Base-by-base conservation (phyloP, 257 asterid species). In the Solanum chiquidenum region DNA sequence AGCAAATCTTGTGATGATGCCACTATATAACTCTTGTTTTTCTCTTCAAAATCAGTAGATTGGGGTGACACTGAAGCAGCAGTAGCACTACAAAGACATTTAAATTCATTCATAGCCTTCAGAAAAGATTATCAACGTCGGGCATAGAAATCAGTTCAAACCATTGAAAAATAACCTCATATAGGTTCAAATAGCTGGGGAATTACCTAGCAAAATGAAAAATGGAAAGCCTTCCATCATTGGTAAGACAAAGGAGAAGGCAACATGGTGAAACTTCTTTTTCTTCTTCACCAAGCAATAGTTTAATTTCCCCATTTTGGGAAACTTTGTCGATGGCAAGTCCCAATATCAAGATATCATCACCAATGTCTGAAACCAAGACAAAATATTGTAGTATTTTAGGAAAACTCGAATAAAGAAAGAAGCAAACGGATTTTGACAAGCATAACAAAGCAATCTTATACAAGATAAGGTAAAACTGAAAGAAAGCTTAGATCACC, bases 181-280 rank as follows among this genome's bases (percentile, higher is more conserved):
- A n/a, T 23, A n/a, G 85, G 71, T 49, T 69, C 62, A 87, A 55
- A 82, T 5, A 44, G 69, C 42, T 29, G 88, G 23, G 60, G 69
- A 87, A 77, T 85, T 95, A 97, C 99, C 99, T 95, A 12, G 93
- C 95, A 84, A 97, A 95, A 93, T 95, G 96, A 89, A 94, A 96
- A 87, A 95, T 88, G 49, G 98, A 93, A 86, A 97, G 88, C 88
- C 92, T 96, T 87, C 99, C 99, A 90, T 97, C 99, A 94, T 92
- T 85, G 77, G 98, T 94, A 83, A 94, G 88, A 88, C 98, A 97
- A 44, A 94, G 72, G 89, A 95, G 87, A 90, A 93, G 89, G 91
- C 99, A 95, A 88, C 95, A 94, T 44, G 99, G 99, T 87, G 98
- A 89, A 89, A 94, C 95, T 90, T 97, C 98, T 85, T 86, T 93